Conservation (phyloP, 208 protist species). For the Leishmania guyanensis region DNA sequence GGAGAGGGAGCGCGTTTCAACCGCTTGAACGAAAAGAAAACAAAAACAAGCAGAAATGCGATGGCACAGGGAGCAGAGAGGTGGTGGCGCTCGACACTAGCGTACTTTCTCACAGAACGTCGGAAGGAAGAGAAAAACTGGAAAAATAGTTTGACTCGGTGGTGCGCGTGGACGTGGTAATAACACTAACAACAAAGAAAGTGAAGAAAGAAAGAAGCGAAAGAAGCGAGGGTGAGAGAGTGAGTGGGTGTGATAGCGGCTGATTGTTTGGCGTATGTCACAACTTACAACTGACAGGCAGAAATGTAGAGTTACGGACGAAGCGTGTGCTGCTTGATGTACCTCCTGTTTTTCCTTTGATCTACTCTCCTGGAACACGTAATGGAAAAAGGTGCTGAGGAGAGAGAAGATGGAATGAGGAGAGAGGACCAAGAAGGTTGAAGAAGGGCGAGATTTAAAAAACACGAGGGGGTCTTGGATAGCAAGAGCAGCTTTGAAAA, state of each 20-base stretch:
- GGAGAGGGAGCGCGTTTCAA: background rate
- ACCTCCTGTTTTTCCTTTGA: background rate
- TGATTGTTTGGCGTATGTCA: background rate
- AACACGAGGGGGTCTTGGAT: background rate
- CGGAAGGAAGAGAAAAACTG: background rate
- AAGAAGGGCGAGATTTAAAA: background rate
- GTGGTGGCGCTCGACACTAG: background rate
- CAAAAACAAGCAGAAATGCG: background rate
- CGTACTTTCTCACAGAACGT: background rate
- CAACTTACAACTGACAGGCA: background rate
- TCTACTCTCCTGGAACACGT: background rate
- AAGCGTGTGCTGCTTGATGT: background rate
- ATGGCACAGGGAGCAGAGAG: background rate
- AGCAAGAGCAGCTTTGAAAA: background rate
- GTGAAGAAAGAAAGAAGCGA: conserved; percentile 1
- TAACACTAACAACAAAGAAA: background rate
- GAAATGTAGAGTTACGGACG: background rate
- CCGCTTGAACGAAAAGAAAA: background rate
- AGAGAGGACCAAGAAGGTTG: background rate
- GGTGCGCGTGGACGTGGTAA: background rate
- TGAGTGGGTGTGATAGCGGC: background rate
- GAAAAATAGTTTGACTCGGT: background rate
- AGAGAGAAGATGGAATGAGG: background rate
- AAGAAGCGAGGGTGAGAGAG: background rate
- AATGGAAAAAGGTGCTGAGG: background rate